Base-by-base conservation (phyloP, 495 filamentous ascomycete species). In the Neurospora sp. region DNA sequence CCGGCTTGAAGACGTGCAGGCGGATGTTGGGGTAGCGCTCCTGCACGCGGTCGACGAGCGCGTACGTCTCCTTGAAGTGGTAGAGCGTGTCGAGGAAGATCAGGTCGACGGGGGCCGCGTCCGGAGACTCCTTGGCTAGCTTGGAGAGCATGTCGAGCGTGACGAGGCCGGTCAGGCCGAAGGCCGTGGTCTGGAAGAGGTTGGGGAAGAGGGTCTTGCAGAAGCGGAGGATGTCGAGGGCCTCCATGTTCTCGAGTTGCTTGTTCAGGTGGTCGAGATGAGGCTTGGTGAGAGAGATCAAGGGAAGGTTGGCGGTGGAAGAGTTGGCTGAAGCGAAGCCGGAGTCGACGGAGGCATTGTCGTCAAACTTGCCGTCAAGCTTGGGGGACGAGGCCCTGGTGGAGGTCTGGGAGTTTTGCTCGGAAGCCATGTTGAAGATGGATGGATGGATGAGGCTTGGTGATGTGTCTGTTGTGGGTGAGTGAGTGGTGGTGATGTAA, bases 71-170 rank as follows among this genome's bases (percentile, higher is more conserved):
- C 70, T 89, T 79, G 83, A 99, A 99, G 85, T 99, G 96, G 84
- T 98, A 91, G 11, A 97, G 88, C 35, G 96, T 99, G 84, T 99
- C 94, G 76, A 98, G 91, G 88, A 98, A 99, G 84, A 99, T 93
- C 70, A 96, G 88, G 78, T 98, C 94, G 75, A 97, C 89, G n/a
- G 83, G 77, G 54, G 85, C 81, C 69, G 89, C 85, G 54, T 66
- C 54, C 54, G 90, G 87, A 9, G 88, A 87, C 71, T 92, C 90
- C 38, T 89, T 83, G 74, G 92, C 88, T 77, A 98, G 85, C 80
- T 94, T 93, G 74, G 94, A 94, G 35, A 98, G 88, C 90, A 99
- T 97, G 81, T 99, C 96, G 76, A 98, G 83, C 73, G 94, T 98
- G 69, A 92, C 96, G 35, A 99, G 90, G 69, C 96, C 96, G 7